Evolutionary conservation across 2,329 filamentous ascomycete genomes (phyloP), one percentile per base, ranked within the genome.

Genomic region (Aspergillus candidus): DNA sequence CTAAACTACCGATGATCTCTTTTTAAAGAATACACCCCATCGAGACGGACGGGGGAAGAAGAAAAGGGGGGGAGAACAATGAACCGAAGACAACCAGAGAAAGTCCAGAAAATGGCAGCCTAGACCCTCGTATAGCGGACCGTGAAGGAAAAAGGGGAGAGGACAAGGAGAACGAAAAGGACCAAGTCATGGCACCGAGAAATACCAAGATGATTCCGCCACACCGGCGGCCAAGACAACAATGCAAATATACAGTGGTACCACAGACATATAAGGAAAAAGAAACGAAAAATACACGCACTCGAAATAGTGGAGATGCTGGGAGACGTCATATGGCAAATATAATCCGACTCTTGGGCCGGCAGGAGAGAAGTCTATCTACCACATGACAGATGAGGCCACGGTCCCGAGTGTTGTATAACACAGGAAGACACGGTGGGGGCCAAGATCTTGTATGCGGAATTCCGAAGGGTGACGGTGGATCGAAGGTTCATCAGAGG

Each of bases 201-300:
- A 56, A 58, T 58, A 55, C 58, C 57, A 61, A 62, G 56, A 48
- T 43, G 35, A 44, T 27, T 47, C 53, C 58, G 48, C 54, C 54
- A 46, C 47, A 45, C 47, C 50, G 46, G 41, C 47, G 49, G 51
- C 58, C 57, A 57, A 58, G 57, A 55, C 53, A 50, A 51, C 3
- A 53, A 60, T 65, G 61, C 60, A 64, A 59, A 61, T 65, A 59
- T 59, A 58, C 59, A 58, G 51, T 17, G 43, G 40, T 40, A 27
- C 22, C 22, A 6, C 6, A 27, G 22, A 27, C 22, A 27, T 7
- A 7, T 10, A 10, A 27, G 22, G 7, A 27, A 27, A 48, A 46
- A 40, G 18, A 40, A 40, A 32, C 15, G 18, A 35, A 47, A 45
- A 33, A 40, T 31, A 37, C 29, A 41, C 44, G 6, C 32, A 41